phyloP scores from a whole-genome alignment of 768 basidiomycete species.

The Termitomyces sp. region DNA sequence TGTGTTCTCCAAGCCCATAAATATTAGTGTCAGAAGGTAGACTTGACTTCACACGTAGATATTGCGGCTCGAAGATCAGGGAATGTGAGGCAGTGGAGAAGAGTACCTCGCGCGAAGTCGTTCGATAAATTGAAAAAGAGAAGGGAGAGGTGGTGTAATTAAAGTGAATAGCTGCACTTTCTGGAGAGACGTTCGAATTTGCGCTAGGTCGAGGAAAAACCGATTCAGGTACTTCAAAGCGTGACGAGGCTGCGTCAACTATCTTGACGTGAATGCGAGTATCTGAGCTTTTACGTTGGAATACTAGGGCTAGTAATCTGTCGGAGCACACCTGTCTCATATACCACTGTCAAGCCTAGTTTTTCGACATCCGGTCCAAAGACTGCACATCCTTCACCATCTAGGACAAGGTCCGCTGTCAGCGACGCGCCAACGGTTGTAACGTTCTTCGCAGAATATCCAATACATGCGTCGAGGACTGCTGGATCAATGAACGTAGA shows the following conservation, averaged over 20 bases:
- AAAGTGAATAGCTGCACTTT: conserved; percentile 46
- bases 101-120: conserved; percentile 44
- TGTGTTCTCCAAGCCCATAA: conserved; percentile 77
- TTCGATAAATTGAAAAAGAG: conserved; percentile 52
- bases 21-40: conserved; percentile 61
- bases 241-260: conserved; percentile 39
- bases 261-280: conserved; percentile 64
- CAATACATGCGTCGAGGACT: conserved; percentile 53
- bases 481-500: conserved; percentile 25
- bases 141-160: conserved; percentile 57
- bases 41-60: conserved; percentile 63
- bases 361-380: conserved; percentile 50
- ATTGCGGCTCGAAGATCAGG: conserved; percentile 74
- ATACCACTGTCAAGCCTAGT: conserved; percentile 47
- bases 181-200: conserved; percentile 21
- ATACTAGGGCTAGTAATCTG: neutral
- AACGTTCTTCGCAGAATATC: conserved; percentile 50
- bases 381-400: conserved; percentile 50
- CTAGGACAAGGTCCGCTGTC: conserved; percentile 48
- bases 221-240: conserved; percentile 62
- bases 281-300: conserved; percentile 21
- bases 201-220: conserved; percentile 51
- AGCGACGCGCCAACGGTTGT: conserved; percentile 30
- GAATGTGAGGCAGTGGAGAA: conserved; percentile 59
- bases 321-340: conserved; percentile 47